phyloP scores from a whole-genome alignment of 768 basidiomycete genomes.

The Peribolospora baueri region DNA sequence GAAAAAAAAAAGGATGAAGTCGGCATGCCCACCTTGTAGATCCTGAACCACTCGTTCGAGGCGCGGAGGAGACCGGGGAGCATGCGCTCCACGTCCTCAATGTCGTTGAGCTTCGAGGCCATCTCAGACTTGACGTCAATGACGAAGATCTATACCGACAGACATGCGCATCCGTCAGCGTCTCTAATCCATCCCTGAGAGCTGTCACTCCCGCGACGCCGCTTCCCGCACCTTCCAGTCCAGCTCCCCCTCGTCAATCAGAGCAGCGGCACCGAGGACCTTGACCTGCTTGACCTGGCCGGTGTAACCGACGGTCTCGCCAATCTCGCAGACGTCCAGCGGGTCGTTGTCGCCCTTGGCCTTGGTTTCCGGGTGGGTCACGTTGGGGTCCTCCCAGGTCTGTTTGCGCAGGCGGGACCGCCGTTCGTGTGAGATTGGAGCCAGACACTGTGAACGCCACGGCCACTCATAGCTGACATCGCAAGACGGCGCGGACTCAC shows the following conservation, averaged over 20 bases:
- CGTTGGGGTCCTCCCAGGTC: conserved; percentile 94
- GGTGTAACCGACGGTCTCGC: conserved; percentile 87
- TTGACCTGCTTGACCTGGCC: conserved; percentile 99
- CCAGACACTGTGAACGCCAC: neutral
- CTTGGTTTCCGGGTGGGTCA: conserved; percentile 82
- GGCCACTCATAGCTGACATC: neutral
- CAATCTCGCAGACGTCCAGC: conserved; percentile 98
- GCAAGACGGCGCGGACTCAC: conserved; percentile 22
- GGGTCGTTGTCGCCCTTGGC: conserved; percentile 98
- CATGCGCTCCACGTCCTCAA: conserved; percentile 95
- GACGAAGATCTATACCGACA: conserved; percentile 36
- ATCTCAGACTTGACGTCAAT: conserved; percentile 89
- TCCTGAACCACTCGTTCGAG: conserved; percentile 98
- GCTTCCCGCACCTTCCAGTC: conserved; percentile 58
- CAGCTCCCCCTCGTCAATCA: conserved; percentile 97
- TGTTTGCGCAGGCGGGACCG: conserved; percentile 18
- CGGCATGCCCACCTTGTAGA: conserved; percentile 54
- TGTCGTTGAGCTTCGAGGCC: conserved; percentile 87
- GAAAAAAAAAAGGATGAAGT: neutral
- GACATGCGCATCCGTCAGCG: too few species aligned
- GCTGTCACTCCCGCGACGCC: too few species aligned
- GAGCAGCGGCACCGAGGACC: conserved; percentile 98
- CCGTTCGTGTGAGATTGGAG: neutral
- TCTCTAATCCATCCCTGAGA: too few species aligned
- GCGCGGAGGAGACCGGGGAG: conserved; percentile 89